Evolutionary conservation across 192 early-diverging fungal species (phyloP).

Genomic region (Glomus cerebriforme): DNA sequence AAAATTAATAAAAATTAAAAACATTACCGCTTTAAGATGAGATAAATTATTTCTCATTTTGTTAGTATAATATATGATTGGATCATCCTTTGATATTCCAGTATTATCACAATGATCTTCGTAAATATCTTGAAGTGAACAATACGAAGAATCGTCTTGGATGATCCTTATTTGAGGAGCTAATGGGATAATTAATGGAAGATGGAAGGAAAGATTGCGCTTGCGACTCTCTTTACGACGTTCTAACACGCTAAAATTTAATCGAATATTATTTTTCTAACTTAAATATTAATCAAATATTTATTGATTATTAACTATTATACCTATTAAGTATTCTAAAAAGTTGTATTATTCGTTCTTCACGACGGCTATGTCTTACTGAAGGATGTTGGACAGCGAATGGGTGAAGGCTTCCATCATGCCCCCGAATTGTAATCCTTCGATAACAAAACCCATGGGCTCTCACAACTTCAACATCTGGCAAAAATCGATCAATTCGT

Average conservation of each 20-base stretch:
- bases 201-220: constrained; percentile 77
- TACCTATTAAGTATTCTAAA: constrained; percentile 88
- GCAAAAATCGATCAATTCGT: constrained; percentile 92
- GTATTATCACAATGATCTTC: constrained; percentile 79
- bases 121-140: constrained; percentile 91
- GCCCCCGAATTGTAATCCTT: constrained; percentile 83
- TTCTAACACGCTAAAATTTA: constrained; percentile 65
- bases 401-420: constrained; percentile 85
- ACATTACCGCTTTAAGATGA: not conserved
- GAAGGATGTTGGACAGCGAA: constrained; percentile 97
- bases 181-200: constrained; percentile 91
- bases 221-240: constrained; percentile 79
- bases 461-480: constrained; percentile 84
- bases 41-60: constrained; percentile 65
- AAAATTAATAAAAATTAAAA: not conserved
- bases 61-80: constrained; percentile 78
- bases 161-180: constrained; percentile 92
- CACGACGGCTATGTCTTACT: constrained; percentile 82
- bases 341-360: constrained; percentile 94
- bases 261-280: not conserved
- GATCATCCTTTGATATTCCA: constrained; percentile 84
- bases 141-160: constrained; percentile 88
- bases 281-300: not conserved
- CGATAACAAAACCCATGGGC: constrained; percentile 74
- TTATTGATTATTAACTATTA: not conserved